Conservation (phyloP, 805 yeast species). For the Wickerhamiella domercqiae region DNA sequence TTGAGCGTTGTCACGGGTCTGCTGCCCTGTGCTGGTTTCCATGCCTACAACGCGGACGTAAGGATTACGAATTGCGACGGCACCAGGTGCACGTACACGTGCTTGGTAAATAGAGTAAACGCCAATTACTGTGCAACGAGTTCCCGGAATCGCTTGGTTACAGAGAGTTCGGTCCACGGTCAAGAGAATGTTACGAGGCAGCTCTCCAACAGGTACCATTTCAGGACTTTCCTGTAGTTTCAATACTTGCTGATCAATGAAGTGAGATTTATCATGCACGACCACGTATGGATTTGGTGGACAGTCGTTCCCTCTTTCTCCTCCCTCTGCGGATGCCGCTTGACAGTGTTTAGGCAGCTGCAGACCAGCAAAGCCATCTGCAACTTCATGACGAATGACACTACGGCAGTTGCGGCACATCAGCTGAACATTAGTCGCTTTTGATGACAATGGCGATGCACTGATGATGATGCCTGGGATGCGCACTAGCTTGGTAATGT, state of each 20-base stretch:
- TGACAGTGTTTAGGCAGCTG: constrained; percentile 54
- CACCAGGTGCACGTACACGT: constrained; percentile 35
- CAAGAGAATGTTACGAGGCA: constrained; percentile 85
- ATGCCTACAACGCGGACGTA: constrained; percentile 78
- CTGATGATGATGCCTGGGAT: constrained; percentile 88
- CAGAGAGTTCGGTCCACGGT: constrained; percentile 83
- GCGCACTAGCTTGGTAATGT: constrained; percentile 77
- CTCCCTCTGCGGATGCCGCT: constrained; percentile 34
- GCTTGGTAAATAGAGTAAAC: constrained; percentile 82
- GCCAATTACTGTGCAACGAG: constrained; percentile 82
- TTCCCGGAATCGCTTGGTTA: constrained; percentile 87
- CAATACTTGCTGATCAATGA: constrained; percentile 86
- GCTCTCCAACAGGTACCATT: constrained; percentile 96
- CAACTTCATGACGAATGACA: constrained; percentile 46
- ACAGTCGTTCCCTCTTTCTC: constrained; percentile 38
- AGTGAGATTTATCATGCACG: constrained; percentile 85
- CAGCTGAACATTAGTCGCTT: constrained; percentile 69
- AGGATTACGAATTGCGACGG: constrained; percentile 86
- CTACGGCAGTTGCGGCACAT: constrained; percentile 84
- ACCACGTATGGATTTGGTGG: constrained; percentile 87
- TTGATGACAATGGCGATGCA: constrained; percentile 73
- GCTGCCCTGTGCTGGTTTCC: constrained; percentile 64
- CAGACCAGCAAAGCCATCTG: constrained; percentile 56
- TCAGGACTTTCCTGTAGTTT: constrained; percentile 97
- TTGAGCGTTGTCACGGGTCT: constrained; percentile 41